Percentiles rank a stretch among this genome's conserved stretches.
Evolutionary conservation across 495 filamentous ascomycete species (phyloP).

Genomic region (Polyplosphaeria fusca): DNA sequence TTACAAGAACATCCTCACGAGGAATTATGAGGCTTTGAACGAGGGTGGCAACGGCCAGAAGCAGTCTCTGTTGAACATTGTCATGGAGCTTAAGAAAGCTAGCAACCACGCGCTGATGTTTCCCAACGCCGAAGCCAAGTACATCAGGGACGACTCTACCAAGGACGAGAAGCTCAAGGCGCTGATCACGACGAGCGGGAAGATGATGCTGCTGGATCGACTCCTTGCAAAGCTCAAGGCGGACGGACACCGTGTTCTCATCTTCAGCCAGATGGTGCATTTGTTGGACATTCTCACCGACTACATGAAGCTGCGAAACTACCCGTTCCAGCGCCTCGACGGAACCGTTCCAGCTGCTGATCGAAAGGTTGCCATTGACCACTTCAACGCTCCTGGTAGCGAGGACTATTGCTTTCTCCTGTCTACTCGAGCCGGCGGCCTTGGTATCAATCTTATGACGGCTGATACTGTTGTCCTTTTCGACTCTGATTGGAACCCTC

Average conservation of each 20-base stretch:
- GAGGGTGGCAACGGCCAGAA: constrained; percentile 83
- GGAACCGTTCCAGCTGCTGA: constrained; percentile 85
- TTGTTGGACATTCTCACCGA: constrained; percentile 95
- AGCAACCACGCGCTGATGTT: constrained; percentile 99
- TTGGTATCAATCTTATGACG: constrained; percentile 98
- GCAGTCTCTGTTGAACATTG: constrained; percentile 94
- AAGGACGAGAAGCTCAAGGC: constrained; percentile 86
- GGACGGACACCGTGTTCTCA: constrained; percentile 91
- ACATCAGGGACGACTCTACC: constrained; percentile 68
- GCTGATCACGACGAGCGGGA: constrained; percentile 92
- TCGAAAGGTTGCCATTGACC: constrained; percentile 88
- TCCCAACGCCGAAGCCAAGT: constrained; percentile 81
- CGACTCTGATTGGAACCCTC: constrained; percentile 99
- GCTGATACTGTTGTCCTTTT: constrained; percentile 97
- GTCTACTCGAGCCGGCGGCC: constrained; percentile 90
- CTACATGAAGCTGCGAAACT: constrained; percentile 83
- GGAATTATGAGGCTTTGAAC: constrained; percentile 93
- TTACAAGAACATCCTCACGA: constrained; percentile 96
- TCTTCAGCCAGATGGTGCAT: constrained; percentile 99
- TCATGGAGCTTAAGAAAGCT: constrained; percentile 99
- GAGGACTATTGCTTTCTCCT: constrained; percentile 94
- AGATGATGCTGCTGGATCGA: constrained; percentile 97
- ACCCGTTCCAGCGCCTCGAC: constrained; percentile 89
- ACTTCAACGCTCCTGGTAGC: constrained; percentile 93
- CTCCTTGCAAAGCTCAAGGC: constrained; percentile 84